Evolutionary conservation across 768 basidiomycete genomes (phyloP).

Genomic region (Leccinum uliginosum): DNA sequence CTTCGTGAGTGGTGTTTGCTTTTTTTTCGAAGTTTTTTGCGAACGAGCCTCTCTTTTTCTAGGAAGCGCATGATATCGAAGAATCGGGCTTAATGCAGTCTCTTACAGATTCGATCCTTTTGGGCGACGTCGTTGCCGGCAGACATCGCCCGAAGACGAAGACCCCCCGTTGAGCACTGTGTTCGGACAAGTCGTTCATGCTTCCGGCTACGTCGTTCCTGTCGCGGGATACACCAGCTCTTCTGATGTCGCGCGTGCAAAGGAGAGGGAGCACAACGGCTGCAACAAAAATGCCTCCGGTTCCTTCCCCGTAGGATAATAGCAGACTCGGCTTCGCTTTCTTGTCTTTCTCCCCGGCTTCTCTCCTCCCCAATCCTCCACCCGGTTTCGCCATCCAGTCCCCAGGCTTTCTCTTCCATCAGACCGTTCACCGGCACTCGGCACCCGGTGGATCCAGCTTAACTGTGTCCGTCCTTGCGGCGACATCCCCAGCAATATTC

Average conservation of each 20-base stretch:
- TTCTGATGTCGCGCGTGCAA: conserved; percentile 21
- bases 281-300: no score
- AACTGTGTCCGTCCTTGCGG: no score
- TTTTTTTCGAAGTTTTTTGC: not conserved
- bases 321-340: no score
- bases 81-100: conserved; percentile 22
- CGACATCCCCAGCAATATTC: no score
- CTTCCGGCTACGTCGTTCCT: conserved; percentile 30
- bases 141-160: conserved; percentile 28
- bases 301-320: no score
- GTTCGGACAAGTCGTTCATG: conserved; percentile 19
- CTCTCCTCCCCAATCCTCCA: no score
- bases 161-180: conserved; percentile 25
- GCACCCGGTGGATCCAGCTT: no score
- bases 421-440: no score
- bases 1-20: conserved; percentile 2
- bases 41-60: not conserved
- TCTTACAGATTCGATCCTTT: conserved; percentile 17
- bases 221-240: conserved; percentile 26
- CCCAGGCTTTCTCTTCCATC: no score
- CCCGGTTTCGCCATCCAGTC: no score
- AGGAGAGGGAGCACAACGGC: conserved; percentile 25
- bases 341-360: no score
- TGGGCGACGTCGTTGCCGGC: conserved; percentile 23
- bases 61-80: conserved; percentile 8